Conservation (phyloP, 495 filamentous ascomycete genomes). For the Aspergillus panamensis region DNA sequence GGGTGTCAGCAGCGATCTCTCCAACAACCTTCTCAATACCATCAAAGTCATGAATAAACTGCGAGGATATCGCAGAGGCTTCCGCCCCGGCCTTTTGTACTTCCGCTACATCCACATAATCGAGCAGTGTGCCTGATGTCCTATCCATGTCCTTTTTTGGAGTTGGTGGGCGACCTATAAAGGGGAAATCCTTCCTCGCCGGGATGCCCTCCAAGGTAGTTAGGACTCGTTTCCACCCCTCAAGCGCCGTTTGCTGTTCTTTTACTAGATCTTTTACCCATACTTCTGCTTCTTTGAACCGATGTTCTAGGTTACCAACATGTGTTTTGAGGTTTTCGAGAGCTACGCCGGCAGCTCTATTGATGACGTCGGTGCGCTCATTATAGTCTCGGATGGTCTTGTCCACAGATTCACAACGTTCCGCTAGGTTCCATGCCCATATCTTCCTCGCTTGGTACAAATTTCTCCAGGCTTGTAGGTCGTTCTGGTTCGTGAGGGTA, state of each 20-base stretch:
- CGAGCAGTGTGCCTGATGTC: constrained; percentile 55
- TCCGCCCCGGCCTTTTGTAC: constrained; percentile 59
- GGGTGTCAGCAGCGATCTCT: constrained; percentile 51
- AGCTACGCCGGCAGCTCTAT: constrained; percentile 69
- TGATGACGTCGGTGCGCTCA: constrained; percentile 66
- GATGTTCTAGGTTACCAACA: constrained; percentile 68
- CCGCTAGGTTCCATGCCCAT: constrained; percentile 70
- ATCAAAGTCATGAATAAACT: constrained; percentile 51
- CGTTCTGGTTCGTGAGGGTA: constrained; percentile 65
- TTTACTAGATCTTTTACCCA: constrained; percentile 69
- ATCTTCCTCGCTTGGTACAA: constrained; percentile 68
- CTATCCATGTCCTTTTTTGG: constrained; percentile 36
- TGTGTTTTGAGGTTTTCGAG: constrained; percentile 78
- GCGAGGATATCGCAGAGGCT: constrained; percentile 43
- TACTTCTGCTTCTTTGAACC: constrained; percentile 64
- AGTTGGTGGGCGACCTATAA: constrained; percentile 46
- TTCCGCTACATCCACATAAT: constrained; percentile 65
- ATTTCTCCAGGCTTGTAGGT: constrained; percentile 76
- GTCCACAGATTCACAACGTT: constrained; percentile 59
- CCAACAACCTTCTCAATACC: constrained; percentile 51
- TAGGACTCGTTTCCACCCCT: constrained; percentile 66
- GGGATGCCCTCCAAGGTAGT: constrained; percentile 59
- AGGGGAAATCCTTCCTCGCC: constrained; percentile 54
- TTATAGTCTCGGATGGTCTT: constrained; percentile 50
- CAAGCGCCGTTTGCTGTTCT: constrained; percentile 63